These are phyloP conservation scores for Candida sp. DNA, from an alignment of 1,139 yeast species.

Conservation along the genomic window DNA sequence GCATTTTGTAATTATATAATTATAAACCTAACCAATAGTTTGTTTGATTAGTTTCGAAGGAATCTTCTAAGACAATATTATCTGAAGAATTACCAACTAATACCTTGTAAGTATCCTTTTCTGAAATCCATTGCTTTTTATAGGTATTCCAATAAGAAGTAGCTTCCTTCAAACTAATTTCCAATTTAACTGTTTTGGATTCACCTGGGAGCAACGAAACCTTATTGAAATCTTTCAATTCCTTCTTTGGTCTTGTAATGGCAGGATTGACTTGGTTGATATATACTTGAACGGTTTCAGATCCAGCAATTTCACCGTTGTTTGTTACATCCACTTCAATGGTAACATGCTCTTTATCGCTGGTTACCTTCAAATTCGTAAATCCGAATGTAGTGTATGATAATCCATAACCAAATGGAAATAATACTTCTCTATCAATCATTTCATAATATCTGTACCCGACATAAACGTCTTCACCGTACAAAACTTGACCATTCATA, in stretches of 20 bases:
- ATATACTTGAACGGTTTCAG: constrained; percentile 47
- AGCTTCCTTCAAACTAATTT: constrained; percentile 43
- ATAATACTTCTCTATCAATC: constrained; percentile 40
- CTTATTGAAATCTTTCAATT: constrained; percentile 54
- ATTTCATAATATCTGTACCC: constrained; percentile 62
- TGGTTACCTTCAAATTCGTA: constrained; percentile 11
- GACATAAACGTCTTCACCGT: constrained; percentile 55
- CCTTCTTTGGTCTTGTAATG: constrained; percentile 52
- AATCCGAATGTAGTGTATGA: constrained; percentile 50
- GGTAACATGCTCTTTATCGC: constrained; percentile 11
- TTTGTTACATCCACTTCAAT: constrained; percentile 40
- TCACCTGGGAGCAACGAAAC: constrained; percentile 41
- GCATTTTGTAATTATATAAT: too few species aligned
- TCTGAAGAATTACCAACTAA: constrained; percentile 39
- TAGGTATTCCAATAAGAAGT: constrained; percentile 53
- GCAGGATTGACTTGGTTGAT: constrained; percentile 35
- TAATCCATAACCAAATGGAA: constrained; percentile 61
- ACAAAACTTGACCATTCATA: constrained; percentile 48
- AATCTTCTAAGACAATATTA: constrained; percentile 23
- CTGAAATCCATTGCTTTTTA: constrained; percentile 47
- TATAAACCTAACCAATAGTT: constrained; percentile 20
- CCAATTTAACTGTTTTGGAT: constrained; percentile 29
- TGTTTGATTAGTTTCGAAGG: constrained; percentile 26
- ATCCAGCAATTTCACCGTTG: constrained; percentile 37
- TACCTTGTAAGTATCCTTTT: constrained; percentile 46